These are phyloP conservation scores for Apophysomyces sp. DNA, from an alignment of 371 early-diverging fungal species.

Conservation along the genomic window DNA sequence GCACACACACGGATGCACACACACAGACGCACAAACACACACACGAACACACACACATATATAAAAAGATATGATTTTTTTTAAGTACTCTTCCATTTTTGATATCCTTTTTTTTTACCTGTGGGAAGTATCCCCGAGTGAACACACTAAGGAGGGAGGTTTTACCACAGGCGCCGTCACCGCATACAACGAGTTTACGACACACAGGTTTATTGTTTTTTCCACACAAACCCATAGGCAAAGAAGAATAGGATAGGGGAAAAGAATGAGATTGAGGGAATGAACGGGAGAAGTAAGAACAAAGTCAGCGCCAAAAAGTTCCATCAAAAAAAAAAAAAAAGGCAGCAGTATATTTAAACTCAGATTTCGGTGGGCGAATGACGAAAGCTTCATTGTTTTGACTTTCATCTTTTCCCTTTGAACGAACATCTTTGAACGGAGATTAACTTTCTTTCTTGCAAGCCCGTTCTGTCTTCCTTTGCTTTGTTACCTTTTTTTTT, in stretches of 20 bases:
- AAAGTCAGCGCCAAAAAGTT: no score
- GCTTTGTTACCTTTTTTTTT: background rate
- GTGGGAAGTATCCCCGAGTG: constrained; percentile 40
- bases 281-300: background rate
- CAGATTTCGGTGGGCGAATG: no score
- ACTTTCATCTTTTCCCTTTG: background rate
- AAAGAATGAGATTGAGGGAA: background rate
- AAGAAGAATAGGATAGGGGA: background rate
- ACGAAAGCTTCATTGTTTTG: background rate
- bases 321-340: background rate
- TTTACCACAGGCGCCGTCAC: constrained; percentile 77
- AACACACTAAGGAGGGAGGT: constrained; percentile 44
- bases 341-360: background rate
- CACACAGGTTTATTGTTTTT: constrained; percentile 2
- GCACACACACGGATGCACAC: no score
- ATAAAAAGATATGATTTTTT: background rate
- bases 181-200: constrained; percentile 71
- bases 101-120: constrained; percentile 19
- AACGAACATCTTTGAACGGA: background rate
- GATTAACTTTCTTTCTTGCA: background rate
- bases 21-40: no score
- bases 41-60: background rate
- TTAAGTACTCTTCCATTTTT: no score
- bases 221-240: constrained; percentile 11
- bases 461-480: background rate